Evolutionary conservation across 257 asterid genomes (phyloP).

Genomic region (Salvia splendens): DNA sequence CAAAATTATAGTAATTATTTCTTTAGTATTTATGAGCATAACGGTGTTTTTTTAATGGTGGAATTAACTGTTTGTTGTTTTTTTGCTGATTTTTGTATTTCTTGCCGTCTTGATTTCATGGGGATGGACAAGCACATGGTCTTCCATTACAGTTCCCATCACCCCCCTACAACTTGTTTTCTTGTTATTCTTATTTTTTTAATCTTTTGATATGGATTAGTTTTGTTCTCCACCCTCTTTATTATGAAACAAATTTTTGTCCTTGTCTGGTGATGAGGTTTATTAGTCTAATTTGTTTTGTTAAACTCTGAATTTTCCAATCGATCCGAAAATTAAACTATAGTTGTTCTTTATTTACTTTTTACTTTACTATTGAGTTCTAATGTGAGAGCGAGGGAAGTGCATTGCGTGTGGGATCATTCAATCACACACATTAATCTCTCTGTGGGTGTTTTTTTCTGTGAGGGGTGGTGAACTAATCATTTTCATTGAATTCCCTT

Average conservation of each 20-base stretch:
- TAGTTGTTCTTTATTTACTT: not conserved
- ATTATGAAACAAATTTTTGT: not conserved
- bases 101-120: constrained; percentile 38
- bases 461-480: constrained; percentile 31
- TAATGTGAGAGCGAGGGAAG: not conserved
- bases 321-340: constrained; percentile 27
- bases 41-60: constrained; percentile 28
- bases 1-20: constrained; percentile 33
- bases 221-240: not conserved
- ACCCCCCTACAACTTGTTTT: constrained; percentile 21
- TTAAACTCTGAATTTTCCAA: constrained; percentile 4
- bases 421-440: constrained; percentile 32
- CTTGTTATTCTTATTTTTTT: not conserved
- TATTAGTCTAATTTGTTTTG: constrained; percentile 24
- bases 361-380: not conserved
- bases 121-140: constrained; percentile 59
- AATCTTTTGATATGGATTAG: not conserved
- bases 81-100: constrained; percentile 36
- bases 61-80: constrained; percentile 22
- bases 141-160: constrained; percentile 41
- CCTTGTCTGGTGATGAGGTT: not conserved
- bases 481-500: constrained; percentile 59
- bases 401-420: constrained; percentile 32
- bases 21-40: constrained; percentile 26
- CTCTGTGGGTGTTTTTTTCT: constrained; percentile 28